phyloP scores from a whole-genome alignment of 1,284 basidiomycete genomes.

The Cerrena zonata region DNA sequence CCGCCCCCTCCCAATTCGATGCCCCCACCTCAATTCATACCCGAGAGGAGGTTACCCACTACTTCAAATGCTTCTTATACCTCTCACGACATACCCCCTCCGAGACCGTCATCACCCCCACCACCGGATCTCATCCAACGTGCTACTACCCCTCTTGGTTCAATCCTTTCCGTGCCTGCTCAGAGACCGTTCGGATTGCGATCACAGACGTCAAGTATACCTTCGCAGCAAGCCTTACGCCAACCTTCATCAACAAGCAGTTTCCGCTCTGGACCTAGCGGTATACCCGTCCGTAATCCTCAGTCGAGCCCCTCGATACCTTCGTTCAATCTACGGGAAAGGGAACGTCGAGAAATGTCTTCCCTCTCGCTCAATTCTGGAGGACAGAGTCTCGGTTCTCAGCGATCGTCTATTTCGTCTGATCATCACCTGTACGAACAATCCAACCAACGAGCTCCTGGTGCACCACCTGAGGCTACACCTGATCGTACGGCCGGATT shows the following conservation, averaged over 20 bases:
- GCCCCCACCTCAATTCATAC: conserved; percentile 71
- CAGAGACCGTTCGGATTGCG: conserved; percentile 44
- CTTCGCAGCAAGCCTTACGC: conserved; percentile 55
- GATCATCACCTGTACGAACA: conserved; percentile 50
- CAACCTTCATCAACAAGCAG: conserved; percentile 74
- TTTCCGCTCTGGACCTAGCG: conserved; percentile 68
- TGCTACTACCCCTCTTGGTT: conserved; percentile 76
- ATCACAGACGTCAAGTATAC: conserved; percentile 65
- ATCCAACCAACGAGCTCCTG: conserved; percentile 28
- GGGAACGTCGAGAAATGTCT: conserved; percentile 53
- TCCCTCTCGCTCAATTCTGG: conserved; percentile 57
- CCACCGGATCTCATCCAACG: conserved; percentile 83
- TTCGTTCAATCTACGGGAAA: conserved; percentile 43
- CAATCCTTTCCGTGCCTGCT: conserved; percentile 54
- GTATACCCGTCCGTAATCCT: conserved; percentile 40
- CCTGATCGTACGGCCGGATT: conserved; percentile 31
- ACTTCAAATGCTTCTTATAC: conserved; percentile 43
- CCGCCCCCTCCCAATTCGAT: conserved; percentile 73
- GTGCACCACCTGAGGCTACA: conserved; percentile 16
- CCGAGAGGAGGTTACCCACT: conserved; percentile 56
- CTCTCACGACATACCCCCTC: conserved; percentile 61
- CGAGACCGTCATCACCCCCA: conserved; percentile 82
- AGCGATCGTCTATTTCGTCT: conserved; percentile 73
- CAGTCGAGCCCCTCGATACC: conserved; percentile 35
- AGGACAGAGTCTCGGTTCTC: conserved; percentile 58